Evolutionary conservation across 2,329 filamentous ascomycete genomes (phyloP), one percentile per base, ranked within the genome.

Genomic region (Cytospora piceae): DNA sequence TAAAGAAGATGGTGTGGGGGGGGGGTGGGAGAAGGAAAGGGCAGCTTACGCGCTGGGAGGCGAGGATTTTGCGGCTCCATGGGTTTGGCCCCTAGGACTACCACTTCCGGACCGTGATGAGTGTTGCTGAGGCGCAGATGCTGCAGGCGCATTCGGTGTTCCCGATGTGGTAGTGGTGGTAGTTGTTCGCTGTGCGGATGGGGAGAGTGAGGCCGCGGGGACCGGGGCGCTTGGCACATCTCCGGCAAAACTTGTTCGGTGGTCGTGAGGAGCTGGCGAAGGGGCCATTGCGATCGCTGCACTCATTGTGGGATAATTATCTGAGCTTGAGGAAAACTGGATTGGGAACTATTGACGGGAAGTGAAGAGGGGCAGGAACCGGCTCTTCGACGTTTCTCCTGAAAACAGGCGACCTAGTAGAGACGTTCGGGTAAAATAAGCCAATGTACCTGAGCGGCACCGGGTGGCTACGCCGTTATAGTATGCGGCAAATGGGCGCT

Each of bases 211-310:
- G 52, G 71, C 69, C 54, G 72, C 71, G 58, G 74, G 69, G 61
- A 70, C 68, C 61, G 76, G 72, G 62, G 76, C 71, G 67, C 71
- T 71, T 69, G 79, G 78, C 69, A 82, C 76, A 71, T 84, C 84
- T 70, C 82, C 81, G 73, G 82, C 78, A 71, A 84, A 86, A n/a
- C 82, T 80, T 66, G 85, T 79, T 75, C 86, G 81, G 76, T 49
- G 42, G 42, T 89, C 87, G 76, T 89, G 86, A 71, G 86, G 87
- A 78, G 86, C 87, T 73, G 87, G 87, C 75, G 87, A 89, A 70
- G 87, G 86, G 74, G 85, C 87, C 87, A 89, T 89, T 73, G 87
- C 85, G 75, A 89, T 84, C 77, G 85, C 86, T 76, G 87, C 82
- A 81, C 86, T 89, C 87, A 90, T 90, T 76, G 72, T 88, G 72